Evolutionary conservation across 257 asterid genomes (phyloP).

Genomic region (Scutellaria galericulata): DNA sequence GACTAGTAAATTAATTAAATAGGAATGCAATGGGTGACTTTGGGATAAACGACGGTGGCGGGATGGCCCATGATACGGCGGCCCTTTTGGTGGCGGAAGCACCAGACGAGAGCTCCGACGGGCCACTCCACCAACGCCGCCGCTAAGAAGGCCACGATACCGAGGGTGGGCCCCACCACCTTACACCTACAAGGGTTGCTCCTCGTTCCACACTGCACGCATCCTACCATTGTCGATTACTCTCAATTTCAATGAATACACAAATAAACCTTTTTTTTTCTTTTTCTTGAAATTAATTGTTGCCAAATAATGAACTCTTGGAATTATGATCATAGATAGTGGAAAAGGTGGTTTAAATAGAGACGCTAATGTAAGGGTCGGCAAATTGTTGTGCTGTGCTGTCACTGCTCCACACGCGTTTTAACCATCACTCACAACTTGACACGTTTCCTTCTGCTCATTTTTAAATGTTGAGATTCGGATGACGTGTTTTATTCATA

Average conservation of each 20-base stretch:
- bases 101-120: constrained; percentile 73
- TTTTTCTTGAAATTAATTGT: no score
- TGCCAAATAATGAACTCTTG: no score
- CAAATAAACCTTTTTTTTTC: no score
- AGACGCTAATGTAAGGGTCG: not conserved
- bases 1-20: constrained; percentile 40
- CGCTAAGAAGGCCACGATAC: constrained; percentile 77
- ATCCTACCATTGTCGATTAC: constrained; percentile 33
- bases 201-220: constrained; percentile 71
- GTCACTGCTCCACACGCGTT: constrained; percentile 30
- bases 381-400: not conserved
- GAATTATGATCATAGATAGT: no score
- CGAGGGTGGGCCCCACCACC: constrained; percentile 86
- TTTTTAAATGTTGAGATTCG: no score
- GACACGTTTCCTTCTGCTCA: constrained; percentile 23
- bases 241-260: no score
- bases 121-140: constrained; percentile 93
- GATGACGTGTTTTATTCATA: no score
- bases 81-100: constrained; percentile 81
- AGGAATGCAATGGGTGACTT: constrained; percentile 54
- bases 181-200: constrained; percentile 85
- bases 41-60: constrained; percentile 69
- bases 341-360: not conserved
- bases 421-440: constrained; percentile 6
- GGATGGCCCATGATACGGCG: constrained; percentile 91